Base-by-base conservation (phyloP, 257 asterid genomes). In the Galeopsis tetrahit region DNA sequence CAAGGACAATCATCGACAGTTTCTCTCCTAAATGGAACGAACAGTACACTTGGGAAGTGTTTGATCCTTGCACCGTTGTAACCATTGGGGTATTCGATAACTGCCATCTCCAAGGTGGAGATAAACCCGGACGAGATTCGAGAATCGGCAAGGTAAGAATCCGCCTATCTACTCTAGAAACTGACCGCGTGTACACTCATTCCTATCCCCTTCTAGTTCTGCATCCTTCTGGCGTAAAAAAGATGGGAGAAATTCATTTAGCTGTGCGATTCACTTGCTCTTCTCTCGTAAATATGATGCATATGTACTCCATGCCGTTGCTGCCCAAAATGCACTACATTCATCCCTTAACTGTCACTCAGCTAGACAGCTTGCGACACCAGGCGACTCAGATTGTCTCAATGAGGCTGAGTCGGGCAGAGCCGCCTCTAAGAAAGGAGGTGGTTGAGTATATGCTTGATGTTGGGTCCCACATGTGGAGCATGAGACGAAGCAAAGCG, bases 1-100 rank as follows among this genome's bases (percentile, higher is more conserved):
- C 94, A 0, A 84, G 92, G 83, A 89, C 96, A 6, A 86, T 89
- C 46, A 76, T 85, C 1, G 94, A 87, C 80, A 84, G 92, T 62
- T 85, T 89, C 74, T 39, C 91, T 46, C 94, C 94, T 9, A 85
- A 77, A 61, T 87, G 96, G 96, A 89, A 89, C 2, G 94, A 89
- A 72, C 96, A 89, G 74, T 89, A 87, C 83, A 89, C 90, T 4
- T 89, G 94, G 94, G 96, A 89, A 58, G 96, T 89, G 40, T 87
- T 69, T 48, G 96, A 89, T 71, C 96, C 94, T 7, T 87, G 91
- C 82, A 89, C 94, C 0, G 94, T 87, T 14, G 71, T 87, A 55
- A 89, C 86, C 1, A 85, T 89, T 31, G 96, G 96, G 15, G 96
- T 89, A 0, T 89, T 87, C 48, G 94, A 89, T 63, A 87, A 89